phyloP scores from a whole-genome alignment of 2,329 filamentous ascomycete genomes.

The Zymoseptoria ardabiliae region DNA sequence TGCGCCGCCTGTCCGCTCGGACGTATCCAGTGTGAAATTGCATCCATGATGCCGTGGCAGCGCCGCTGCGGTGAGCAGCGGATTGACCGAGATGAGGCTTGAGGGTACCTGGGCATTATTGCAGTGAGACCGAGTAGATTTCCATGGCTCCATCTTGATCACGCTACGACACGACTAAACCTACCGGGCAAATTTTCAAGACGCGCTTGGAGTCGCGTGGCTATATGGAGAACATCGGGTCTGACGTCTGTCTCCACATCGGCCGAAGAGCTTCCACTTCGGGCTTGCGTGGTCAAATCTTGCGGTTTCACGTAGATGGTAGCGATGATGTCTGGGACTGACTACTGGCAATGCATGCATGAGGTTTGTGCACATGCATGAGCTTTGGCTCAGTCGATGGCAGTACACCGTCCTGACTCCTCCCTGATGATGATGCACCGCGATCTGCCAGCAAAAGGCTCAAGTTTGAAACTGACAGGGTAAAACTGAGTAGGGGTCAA shows the following conservation, averaged over 20 bases:
- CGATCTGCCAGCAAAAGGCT: not conserved
- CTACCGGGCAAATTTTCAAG: constrained; percentile 13
- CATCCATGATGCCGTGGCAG: constrained; percentile 10
- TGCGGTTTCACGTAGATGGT: not conserved
- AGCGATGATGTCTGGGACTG: not conserved
- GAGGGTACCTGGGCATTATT: constrained; percentile 6
- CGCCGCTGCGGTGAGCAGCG: constrained; percentile 14
- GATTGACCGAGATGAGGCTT: constrained; percentile 7
- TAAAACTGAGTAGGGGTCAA: not conserved
- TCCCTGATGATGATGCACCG: not conserved
- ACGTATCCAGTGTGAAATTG: constrained; percentile 12
- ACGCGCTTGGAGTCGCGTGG: not conserved
- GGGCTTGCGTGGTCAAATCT: not conserved
- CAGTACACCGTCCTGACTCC: not conserved
- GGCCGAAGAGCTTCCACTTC: not conserved
- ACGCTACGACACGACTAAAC: constrained; percentile 14
- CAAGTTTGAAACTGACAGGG: not conserved
- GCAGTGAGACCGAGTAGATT: too few relatives aligned
- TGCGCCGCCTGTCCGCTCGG: constrained; percentile 12
- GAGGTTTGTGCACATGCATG: not conserved
- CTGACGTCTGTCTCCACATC: not conserved
- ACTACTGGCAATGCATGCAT: not conserved
- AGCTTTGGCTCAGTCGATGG: not conserved
- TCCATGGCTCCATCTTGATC: constrained; percentile 4
- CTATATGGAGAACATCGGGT: not conserved